A percentile compares a stretch with the other conserved stretches of the same genome.
Conservation (phyloP, 2,329 filamentous ascomycete genomes). For the Ophiocordyceps polyrhachis-furcata region DNA sequence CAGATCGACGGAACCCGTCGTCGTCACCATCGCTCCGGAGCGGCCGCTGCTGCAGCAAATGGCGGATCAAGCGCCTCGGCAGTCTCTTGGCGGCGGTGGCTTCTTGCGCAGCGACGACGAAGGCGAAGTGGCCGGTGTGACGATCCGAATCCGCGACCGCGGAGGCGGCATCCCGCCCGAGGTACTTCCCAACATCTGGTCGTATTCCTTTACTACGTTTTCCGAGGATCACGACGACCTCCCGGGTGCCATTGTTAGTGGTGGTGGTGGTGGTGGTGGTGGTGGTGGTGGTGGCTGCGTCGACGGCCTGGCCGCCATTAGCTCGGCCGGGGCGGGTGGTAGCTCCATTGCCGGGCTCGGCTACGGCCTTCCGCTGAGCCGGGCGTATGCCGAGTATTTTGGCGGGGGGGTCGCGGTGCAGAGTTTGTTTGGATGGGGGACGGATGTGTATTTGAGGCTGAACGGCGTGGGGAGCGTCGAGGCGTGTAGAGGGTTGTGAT, state of each 20-base stretch:
- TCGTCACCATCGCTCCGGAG: conserved; percentile 75
- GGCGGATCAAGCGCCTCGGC: conserved; percentile 6
- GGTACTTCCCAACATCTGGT: conserved; percentile 77
- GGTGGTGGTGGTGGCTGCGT: conserved; percentile 14
- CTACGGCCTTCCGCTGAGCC: conserved; percentile 75
- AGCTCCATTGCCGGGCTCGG: conserved; percentile 85
- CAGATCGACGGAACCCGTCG: conserved; percentile 63
- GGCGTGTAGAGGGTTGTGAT: not conserved
- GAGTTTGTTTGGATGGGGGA: conserved; percentile 84
- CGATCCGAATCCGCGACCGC: conserved; percentile 87
- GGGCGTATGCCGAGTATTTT: conserved; percentile 96
- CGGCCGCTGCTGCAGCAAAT: conserved; percentile 23
- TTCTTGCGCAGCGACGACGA: conserved; percentile 27
- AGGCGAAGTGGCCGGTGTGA: conserved; percentile 63
- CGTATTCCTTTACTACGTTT: conserved; percentile 94
- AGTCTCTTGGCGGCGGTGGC: conserved; percentile 13
- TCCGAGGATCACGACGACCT: conserved; percentile 36
- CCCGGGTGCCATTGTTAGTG: conserved; percentile 12
- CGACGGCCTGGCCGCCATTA: conserved; percentile 54
- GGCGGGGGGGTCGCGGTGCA: conserved; percentile 91
- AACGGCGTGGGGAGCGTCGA: conserved; percentile 42
- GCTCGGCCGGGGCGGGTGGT: conserved; percentile 48
- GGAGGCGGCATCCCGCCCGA: conserved; percentile 82
- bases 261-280: conserved; percentile 9
- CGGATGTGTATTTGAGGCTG: conserved; percentile 47